phyloP scores from a whole-genome alignment of 768 basidiomycete species.

The Suillus ampliporus region DNA sequence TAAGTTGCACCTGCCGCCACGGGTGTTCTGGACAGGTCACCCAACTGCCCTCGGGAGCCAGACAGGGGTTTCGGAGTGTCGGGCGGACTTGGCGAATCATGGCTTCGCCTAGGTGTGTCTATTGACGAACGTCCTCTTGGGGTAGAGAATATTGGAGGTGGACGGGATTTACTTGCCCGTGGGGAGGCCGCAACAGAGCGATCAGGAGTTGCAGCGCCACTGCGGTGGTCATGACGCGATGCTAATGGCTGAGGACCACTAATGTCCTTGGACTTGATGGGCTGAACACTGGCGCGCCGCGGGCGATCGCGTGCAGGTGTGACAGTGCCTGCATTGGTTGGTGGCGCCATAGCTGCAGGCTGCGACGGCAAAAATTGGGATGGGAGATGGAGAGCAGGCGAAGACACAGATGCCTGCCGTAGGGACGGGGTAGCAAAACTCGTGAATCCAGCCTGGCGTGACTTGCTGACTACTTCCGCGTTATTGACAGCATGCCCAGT shows the following conservation, averaged over 20 bases:
- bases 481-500: constrained; percentile 26
- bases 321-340: constrained; percentile 50
- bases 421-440: constrained; percentile 71
- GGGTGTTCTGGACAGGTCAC: constrained; percentile 40
- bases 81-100: constrained; percentile 51
- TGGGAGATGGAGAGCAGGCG: constrained; percentile 71
- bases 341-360: constrained; percentile 50
- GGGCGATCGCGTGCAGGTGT: constrained; percentile 53
- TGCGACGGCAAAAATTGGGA: constrained; percentile 59
- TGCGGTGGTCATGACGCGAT: constrained; percentile 38
- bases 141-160: constrained; percentile 36
- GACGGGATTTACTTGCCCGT: constrained; percentile 40
- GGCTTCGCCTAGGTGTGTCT: constrained; percentile 42
- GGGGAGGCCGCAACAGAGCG: constrained; percentile 36
- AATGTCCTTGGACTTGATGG: constrained; percentile 42
- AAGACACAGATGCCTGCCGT: constrained; percentile 74
- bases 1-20: constrained; percentile 47
- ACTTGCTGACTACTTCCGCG: constrained; percentile 43
- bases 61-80: constrained; percentile 53
- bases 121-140: constrained; percentile 36
- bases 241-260: constrained; percentile 45
- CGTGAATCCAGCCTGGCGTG: constrained; percentile 57
- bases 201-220: constrained; percentile 27
- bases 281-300: constrained; percentile 45
- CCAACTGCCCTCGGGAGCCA: constrained; percentile 41